These are phyloP conservation scores for Penicillium sp. DNA, from an alignment of 2,329 filamentous ascomycete genomes.

Conservation along the genomic window DNA sequence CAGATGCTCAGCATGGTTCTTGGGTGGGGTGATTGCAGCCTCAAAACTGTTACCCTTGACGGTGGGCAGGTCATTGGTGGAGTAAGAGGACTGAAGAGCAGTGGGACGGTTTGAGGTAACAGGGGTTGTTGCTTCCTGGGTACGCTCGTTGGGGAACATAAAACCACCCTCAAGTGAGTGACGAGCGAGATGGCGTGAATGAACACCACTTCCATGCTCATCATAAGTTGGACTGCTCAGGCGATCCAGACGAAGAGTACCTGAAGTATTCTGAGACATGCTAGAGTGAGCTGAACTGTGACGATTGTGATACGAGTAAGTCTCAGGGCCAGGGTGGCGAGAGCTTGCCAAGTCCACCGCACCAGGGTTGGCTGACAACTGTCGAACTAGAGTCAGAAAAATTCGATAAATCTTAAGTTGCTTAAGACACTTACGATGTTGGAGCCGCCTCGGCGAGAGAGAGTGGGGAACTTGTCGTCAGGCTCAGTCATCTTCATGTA, in stretches of 20 bases:
- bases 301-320: slow-evolving; percentile 62
- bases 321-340: slow-evolving; percentile 61
- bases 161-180: slow-evolving; percentile 46
- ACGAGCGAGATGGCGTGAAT: slow-evolving; percentile 39
- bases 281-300: slow-evolving; percentile 63
- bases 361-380: slow-evolving; percentile 76
- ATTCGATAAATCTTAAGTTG: background rate
- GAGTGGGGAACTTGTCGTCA: slow-evolving; percentile 81
- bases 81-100: slow-evolving; percentile 75
- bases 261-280: slow-evolving; percentile 53
- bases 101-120: slow-evolving; percentile 38
- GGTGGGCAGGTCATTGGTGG: slow-evolving; percentile 81
- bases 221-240: slow-evolving; percentile 31
- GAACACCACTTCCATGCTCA: slow-evolving; percentile 20
- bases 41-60: slow-evolving; percentile 64
- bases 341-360: slow-evolving; percentile 74
- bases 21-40: slow-evolving; percentile 44
- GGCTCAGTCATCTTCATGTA: slow-evolving; percentile 67
- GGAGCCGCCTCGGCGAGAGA: slow-evolving; percentile 47
- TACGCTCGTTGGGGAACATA: slow-evolving; percentile 29
- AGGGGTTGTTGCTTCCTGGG: slow-evolving; percentile 24
- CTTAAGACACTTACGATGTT: slow-evolving; percentile 49
- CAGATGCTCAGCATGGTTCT: slow-evolving; percentile 58
- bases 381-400: slow-evolving; percentile 42
- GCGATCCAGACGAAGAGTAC: slow-evolving; percentile 39